Evolutionary conservation across 1,284 basidiomycete species (phyloP), one percentile per base, ranked within the genome.

Genomic region (Schizophyllum amplum): DNA sequence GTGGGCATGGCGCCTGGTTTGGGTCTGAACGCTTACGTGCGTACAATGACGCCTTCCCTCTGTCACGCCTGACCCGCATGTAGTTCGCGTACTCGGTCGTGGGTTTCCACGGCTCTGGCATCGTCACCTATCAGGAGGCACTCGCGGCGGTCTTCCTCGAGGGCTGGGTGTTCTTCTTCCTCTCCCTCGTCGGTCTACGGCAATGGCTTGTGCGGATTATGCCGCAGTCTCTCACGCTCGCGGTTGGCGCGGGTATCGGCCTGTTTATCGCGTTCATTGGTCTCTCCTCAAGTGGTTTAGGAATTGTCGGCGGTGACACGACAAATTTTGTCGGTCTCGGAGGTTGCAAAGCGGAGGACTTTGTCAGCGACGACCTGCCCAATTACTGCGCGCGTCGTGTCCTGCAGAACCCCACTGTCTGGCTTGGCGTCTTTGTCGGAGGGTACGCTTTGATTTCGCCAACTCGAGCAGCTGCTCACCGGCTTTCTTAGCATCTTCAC

Each of bases 141-240:
- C 78, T 94, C n/a, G 84, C 87, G 15, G 92, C 92, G 25, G 89
- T 94, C 54, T 95, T 92, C 71, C 75, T 93, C 60, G 90, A 92
- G 75, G 90, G 92, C 82, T 90, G 91, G 85, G 74, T 95, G 51
- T 95, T 95, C 76, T 81, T 94, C 62, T 65, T 87, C 64, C 77
- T 95, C 20, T 93, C 92, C 1, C 66, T 95, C 27, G 75, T 94
- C 53, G 92, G 92, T 65, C 78, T 95, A 52, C 90, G 92, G 59
- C 92, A 94, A 75, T 94, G 91, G 92, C 79, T 95, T 23, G 90
- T 87, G 13, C 84, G 92, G 47, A 80, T 93, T 55, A 91, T 95
- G 79, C 92, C 92, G 1, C 87, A 91, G 60, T 93, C 91, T 2
- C 80, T 95, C 52, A 86, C 92, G 46, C 80, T 93, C 60, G 86